Evolutionary conservation across 2,329 filamentous ascomycete species (phyloP).

Genomic region (Ceratocystis eucalypticola): DNA sequence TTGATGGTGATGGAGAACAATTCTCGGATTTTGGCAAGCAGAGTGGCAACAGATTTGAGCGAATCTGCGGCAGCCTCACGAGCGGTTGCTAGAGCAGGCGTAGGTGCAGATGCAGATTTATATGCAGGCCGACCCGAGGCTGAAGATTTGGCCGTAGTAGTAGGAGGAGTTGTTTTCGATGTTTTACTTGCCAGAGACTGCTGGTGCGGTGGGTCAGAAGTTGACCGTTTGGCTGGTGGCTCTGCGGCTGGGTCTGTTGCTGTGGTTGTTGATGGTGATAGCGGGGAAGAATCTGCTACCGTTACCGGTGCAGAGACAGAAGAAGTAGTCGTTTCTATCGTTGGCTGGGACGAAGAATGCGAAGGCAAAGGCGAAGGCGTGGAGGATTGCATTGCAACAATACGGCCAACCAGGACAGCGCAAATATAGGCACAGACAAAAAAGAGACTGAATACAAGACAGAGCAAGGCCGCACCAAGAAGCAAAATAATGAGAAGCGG

Average conservation of each 20-base stretch:
- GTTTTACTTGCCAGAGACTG: neutral
- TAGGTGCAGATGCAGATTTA: neutral
- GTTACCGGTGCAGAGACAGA: neutral
- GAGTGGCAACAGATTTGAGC: constrained; percentile 11
- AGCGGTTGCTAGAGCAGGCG: neutral
- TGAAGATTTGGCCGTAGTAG: neutral
- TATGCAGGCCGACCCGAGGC: neutral
- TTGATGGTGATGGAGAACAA: constrained; percentile 12
- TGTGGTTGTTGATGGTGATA: constrained; percentile 5
- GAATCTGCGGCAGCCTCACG: constrained; percentile 15
- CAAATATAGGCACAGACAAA: constrained; percentile 14
- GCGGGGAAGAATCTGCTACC: neutral
- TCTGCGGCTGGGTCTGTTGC: constrained; percentile 1
- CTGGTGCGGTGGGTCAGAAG: neutral
- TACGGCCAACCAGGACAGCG: constrained; percentile 9
- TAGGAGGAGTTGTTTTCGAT: neutral
- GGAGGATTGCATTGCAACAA: constrained; percentile 8
- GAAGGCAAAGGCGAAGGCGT: constrained; percentile 4
- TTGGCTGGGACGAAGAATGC: neutral
- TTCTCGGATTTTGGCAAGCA: constrained; percentile 15
- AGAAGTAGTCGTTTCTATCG: constrained; percentile 1
- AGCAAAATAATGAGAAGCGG: constrained; percentile 11
- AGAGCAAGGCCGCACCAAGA: constrained; percentile 12
- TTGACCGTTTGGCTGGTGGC: neutral
- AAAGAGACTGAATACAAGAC: constrained; percentile 16